Percentiles rank a stretch among this genome's conserved stretches.
phyloP scores from a whole-genome alignment of 2,329 filamentous ascomycete genomes.

The Alternaria sp. region DNA sequence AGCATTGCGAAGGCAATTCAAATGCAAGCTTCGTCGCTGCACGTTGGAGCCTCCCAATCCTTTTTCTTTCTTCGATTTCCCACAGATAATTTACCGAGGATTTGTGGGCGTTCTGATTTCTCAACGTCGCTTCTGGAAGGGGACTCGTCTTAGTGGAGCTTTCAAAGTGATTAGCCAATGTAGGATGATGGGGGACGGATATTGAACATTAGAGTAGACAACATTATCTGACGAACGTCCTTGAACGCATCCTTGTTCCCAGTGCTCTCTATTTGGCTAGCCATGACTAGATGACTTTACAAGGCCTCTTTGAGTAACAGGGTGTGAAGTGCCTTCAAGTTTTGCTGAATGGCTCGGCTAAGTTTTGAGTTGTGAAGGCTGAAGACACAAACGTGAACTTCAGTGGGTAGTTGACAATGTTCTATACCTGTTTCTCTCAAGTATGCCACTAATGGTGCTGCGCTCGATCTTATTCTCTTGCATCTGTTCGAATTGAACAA shows the following conservation, averaged over 20 bases:
- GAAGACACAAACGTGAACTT: background rate
- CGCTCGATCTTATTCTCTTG: background rate
- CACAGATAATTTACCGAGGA: slow-evolving; percentile 3
- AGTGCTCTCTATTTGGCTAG: background rate
- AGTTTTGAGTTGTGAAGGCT: background rate
- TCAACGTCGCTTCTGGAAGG: slow-evolving; percentile 9
- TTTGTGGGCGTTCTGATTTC: slow-evolving; percentile 15
- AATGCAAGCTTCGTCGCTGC: slow-evolving; percentile 22
- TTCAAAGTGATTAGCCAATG: background rate
- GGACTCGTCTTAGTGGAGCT: background rate
- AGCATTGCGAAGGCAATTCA: slow-evolving; percentile 16
- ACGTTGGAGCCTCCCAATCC: slow-evolving; percentile 13
- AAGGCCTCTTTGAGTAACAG: background rate
- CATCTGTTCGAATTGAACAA: background rate
- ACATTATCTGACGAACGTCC: background rate
- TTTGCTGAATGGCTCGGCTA: background rate
- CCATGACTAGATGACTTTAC: background rate
- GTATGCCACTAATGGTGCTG: background rate
- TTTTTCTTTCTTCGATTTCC: slow-evolving; percentile 11
- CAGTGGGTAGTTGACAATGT: background rate
- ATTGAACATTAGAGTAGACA: background rate
- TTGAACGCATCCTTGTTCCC: background rate
- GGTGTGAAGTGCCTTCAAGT: background rate
- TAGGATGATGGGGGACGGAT: background rate
- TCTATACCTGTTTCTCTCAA: background rate